Base-by-base conservation (phyloP, 2,329 filamentous ascomycete genomes). In the Grosmannia serpens region DNA sequence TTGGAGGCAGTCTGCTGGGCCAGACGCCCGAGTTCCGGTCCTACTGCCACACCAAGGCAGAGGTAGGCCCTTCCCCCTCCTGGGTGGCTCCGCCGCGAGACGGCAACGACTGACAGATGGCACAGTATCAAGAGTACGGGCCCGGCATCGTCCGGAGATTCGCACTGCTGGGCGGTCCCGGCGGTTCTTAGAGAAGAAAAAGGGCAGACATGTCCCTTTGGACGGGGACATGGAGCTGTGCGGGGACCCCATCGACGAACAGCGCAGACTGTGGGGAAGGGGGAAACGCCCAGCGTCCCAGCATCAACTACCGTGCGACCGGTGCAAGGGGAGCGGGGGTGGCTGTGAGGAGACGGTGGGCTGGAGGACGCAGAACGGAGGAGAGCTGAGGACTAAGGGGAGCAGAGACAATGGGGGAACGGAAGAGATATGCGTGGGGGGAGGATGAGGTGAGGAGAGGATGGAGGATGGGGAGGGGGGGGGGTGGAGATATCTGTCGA, bases 21-120 rank as follows among this genome's bases (percentile, higher is more conserved):
- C 92, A 97, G 77, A 99, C 94, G 8, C 92, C 95, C 5, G 95
- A 99, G 74, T 99, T 99, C 81, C 85, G 90, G 71, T 96, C 91
- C 70, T 99, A 97, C 77, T 99, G 94, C 77, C 95, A 99, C 75
- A 99, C 89, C 59, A 94, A 94, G 78, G 85, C 84, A 33, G 83
- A 85, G 78, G 81, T 84, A 69, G 65, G 77, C 67, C n/a, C n/a
- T n/a, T n/a, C n/a, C n/a, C n/a, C n/a, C n/a, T n/a, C n/a, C n/a
- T n/a, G n/a, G n/a, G n/a, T n/a, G n/a, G n/a, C n/a, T n/a, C n/a
- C n/a, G n/a, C n/a, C n/a, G n/a, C n/a, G n/a, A n/a, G n/a, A 17
- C 10, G 9, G 1, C 6, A 8, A 17, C 56, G 49, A 50, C 58
- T 65, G 57, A 69, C 65, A 22, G 22, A 53, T 13, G 24, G 13